These are phyloP conservation scores for Pinus albicaulis DNA, from an alignment of 75 land plant genomes.

Conservation along the genomic window DNA sequence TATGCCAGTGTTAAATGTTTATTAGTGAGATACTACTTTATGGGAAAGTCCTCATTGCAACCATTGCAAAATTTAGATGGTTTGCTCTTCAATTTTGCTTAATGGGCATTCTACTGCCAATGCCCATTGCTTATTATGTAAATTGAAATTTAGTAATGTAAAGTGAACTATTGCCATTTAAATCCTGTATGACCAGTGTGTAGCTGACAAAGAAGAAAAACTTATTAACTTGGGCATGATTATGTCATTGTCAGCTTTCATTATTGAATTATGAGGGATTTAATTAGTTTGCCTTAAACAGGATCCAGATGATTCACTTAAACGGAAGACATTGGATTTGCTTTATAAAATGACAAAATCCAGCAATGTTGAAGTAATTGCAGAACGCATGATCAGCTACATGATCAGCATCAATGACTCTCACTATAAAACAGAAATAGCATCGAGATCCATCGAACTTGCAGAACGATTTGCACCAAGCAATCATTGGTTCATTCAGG, in stretches of 20 bases:
- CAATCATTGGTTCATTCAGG: conserved; percentile 99
- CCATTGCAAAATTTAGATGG: not conserved
- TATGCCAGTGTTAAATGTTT: not conserved
- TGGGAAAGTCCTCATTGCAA: not conserved
- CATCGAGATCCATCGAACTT: conserved; percentile 91
- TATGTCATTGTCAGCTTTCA: not conserved
- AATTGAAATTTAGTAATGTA: not conserved
- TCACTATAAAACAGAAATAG: conserved; percentile 95
- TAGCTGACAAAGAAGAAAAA: not conserved
- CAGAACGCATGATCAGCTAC: conserved; percentile 95
- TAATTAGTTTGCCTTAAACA: conserved; percentile 16
- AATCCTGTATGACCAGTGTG: not conserved
- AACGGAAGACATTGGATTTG: conserved; percentile 95
- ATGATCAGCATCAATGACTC: conserved; percentile 89
- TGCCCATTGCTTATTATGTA: not conserved
- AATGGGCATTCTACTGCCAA: not conserved
- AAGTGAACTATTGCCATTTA: not conserved
- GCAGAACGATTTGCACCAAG: conserved; percentile 99
- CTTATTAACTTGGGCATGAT: not conserved
- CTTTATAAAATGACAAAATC: conserved; percentile 98
- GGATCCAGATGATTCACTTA: conserved; percentile 99
- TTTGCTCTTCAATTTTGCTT: not conserved
- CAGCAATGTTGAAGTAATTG: conserved; percentile 96
- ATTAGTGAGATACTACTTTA: not conserved
- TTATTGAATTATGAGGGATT: not conserved